These are phyloP conservation scores for Sporothrix pallida DNA, from an alignment of 2,329 filamentous ascomycete genomes.

Conservation along the genomic window DNA sequence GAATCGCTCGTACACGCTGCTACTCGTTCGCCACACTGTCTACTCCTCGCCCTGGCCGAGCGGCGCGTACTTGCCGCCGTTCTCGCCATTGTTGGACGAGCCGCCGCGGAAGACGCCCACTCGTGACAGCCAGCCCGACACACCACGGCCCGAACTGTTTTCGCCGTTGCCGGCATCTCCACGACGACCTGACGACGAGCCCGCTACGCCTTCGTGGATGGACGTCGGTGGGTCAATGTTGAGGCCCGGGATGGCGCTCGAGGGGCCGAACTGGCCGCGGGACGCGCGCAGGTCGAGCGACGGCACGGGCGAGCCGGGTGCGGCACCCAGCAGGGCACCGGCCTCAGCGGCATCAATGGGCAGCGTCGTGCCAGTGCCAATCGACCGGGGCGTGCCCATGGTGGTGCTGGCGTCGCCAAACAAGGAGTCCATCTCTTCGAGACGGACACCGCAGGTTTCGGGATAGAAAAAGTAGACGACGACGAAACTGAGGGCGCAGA, in stretches of 20 bases:
- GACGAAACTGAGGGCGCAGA: constrained; percentile 93
- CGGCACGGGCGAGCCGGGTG: constrained; percentile 76
- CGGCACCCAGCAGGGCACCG: constrained; percentile 71
- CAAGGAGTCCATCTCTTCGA: constrained; percentile 95
- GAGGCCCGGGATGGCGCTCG: constrained; percentile 77
- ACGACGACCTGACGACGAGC: constrained; percentile 38
- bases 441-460: constrained; percentile 90
- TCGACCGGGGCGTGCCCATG: constrained; percentile 75
- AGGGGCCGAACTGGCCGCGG: constrained; percentile 59
- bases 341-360: constrained; percentile 71
- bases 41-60: constrained; percentile 51
- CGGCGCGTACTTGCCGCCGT: constrained; percentile 49
- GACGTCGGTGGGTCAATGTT: constrained; percentile 80
- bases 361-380: constrained; percentile 78
- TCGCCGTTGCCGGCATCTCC: constrained; percentile 39
- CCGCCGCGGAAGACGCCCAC: constrained; percentile 49
- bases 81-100: constrained; percentile 41
- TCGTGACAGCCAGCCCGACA: constrained; percentile 58
- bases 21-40: not conserved
- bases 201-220: constrained; percentile 50
- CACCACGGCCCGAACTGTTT: constrained; percentile 47
- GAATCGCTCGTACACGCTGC: not conserved
- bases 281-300: constrained; percentile 71
- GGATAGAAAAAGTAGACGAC: constrained; percentile 98
- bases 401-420: constrained; percentile 92